A percentile compares a stretch with the other conserved stretches of the same genome.
Evolutionary conservation across 805 yeast genomes (phyloP).

Genomic region (Yarrowia porcina): DNA sequence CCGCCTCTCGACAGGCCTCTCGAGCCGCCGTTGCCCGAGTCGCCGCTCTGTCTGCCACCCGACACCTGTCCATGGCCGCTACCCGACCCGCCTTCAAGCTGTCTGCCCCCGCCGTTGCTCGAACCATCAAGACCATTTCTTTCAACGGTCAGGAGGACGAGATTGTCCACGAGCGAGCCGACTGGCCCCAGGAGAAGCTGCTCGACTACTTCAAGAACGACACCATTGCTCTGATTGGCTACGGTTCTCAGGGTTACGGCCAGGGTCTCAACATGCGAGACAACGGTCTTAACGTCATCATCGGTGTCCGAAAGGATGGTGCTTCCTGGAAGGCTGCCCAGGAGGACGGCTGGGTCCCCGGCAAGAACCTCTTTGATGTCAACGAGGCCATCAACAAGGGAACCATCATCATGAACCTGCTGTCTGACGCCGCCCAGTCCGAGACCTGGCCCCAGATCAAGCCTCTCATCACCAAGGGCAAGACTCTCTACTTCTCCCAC

Average conservation of each 20-base stretch:
- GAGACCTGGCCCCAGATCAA: slow-evolving; percentile 89
- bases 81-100: slow-evolving; percentile 43
- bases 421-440: slow-evolving; percentile 99
- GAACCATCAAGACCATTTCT: slow-evolving; percentile 96
- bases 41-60: slow-evolving; percentile 47
- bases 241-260: slow-evolving; percentile 99
- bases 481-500: slow-evolving; percentile 98
- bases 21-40: slow-evolving; percentile 46
- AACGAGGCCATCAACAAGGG: slow-evolving; percentile 90
- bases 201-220: slow-evolving; percentile 96
- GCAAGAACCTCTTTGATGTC: slow-evolving; percentile 94
- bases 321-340: slow-evolving; percentile 99
- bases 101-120: slow-evolving; percentile 56
- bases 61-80: slow-evolving; percentile 55
- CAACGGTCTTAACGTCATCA: slow-evolving; percentile 94
- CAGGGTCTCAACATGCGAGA: slow-evolving; percentile 99
- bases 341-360: slow-evolving; percentile 99
- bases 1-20: slow-evolving; percentile 43
- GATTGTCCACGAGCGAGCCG: slow-evolving; percentile 96
- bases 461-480: slow-evolving; percentile 93
- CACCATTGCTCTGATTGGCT: slow-evolving; percentile 95
- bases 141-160: slow-evolving; percentile 88
- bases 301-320: slow-evolving; percentile 98
- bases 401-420: slow-evolving; percentile 93
- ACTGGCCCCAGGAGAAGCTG: slow-evolving; percentile 98